Evolutionary conservation across 2,329 filamentous ascomycete genomes (phyloP), one percentile per base, ranked within the genome.

Genomic region (Clonostachys solani): DNA sequence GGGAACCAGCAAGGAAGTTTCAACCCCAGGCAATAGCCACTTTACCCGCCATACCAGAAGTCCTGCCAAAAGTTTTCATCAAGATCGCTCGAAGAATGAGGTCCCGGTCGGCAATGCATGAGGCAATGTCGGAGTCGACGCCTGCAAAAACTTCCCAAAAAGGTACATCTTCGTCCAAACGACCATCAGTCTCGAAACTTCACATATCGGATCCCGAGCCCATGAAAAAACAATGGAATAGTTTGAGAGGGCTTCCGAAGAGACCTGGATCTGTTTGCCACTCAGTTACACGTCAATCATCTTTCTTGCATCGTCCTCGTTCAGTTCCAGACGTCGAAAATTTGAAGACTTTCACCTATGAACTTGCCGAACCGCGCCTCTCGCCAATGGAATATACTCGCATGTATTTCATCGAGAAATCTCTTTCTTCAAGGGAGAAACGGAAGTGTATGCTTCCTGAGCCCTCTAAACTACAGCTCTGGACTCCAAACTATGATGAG

Each of bases 301-400:
- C 23, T 29, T 29, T 29, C 23, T 29, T 29, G 23, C 23, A 29
- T 29, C 23, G 23, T 29, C 23, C 23, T 29, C 23, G 3, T 29
- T 29, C 23, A 29, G 23, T 29, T 29, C 23, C 23, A 9, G 23
- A 29, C 23, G n/a, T 17, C 15, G 41, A 23, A 23, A 17, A 3
- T 23, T 15, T 15, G 15, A 16, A 16, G 15, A n/a, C 41, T 15
- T 13, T 40, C n/a, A 18, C 18, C 16, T 55, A 49, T 41, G 37
- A 8, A 15, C 47, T 67, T 17, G 50, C 44, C 5, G 46, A 51
- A 17, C 64, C 66, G 1, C 60, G 66, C 1, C 43, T 72, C 5
- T 69, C 67, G 1, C 65, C 66, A 1, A 68, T 71, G 65, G 68
- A 72, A 40, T 71, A 71, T 43, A 48, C 58, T 9, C 60, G 68